Evolutionary conservation across 2,329 filamentous ascomycete species (phyloP), one percentile per base, ranked within the genome.

Genomic region (Claviceps arundinis): DNA sequence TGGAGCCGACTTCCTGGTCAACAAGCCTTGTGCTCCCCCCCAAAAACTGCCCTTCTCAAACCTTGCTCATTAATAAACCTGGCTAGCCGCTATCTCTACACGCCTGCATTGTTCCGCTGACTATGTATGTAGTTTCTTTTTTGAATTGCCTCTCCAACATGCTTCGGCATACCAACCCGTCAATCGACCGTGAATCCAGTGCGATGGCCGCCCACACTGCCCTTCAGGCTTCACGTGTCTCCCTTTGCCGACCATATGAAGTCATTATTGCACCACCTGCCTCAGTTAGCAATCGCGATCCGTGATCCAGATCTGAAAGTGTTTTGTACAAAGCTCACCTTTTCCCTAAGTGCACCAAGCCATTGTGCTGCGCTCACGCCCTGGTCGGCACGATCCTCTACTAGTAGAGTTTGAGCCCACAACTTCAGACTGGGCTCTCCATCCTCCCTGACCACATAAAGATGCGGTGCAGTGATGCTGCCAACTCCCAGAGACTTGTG

Each of bases 311-410:
- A 11, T 34, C 30, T 11, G 9, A 11, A 11, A 34, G 30, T 34
- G 3, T 34, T 9, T 34, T 4, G 3, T 17, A 17, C 14, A 22
- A 5, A 14, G 26, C 64, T 56, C 60, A 96, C 93, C 88, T 97
- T 98, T 76, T 97, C 93, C 69, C 91, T 80, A 69, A 98, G 70
- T 62, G 81, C 83, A 52, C 89, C 89, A 75, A 97, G 84, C 84
- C 89, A 98, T 71, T 97, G 91, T 61, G 85, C 84, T 63, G 93
- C 84, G 65, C 90, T 95, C 70, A 95, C 84, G 48, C 89, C 85
- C 71, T 96, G 89, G 66, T 98, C 93, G 52, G 91, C 89, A 58
- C 91, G 78, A 70, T 98, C 93, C 70, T 98, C 93, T 47, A 98
- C 85, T 61, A 98, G 73, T 68, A 97, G 75, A 44, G 93, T 96